Evolutionary conservation across 805 yeast species (phyloP), one percentile per base, ranked within the genome.

Genomic region (Cyberlindnera xishuangbannaensis): DNA sequence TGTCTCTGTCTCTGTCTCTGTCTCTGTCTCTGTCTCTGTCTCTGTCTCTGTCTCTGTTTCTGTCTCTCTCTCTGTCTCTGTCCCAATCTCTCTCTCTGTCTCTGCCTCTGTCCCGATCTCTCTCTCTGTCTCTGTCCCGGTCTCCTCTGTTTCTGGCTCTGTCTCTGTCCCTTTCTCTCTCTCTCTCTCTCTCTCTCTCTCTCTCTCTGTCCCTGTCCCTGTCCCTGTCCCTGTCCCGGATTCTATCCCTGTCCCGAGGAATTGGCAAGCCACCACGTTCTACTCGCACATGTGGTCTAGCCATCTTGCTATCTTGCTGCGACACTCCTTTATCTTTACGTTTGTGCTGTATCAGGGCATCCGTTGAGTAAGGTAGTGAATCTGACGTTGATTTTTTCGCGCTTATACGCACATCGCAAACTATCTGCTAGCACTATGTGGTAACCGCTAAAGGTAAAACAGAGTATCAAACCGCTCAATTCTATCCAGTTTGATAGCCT

Each of bases 81-180:
- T 13, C 18, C 13, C 23, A 15, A 7, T 30, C 36, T 11, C 36
- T 13, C 15, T 22, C 33, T 13, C 36, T 27, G 5, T 27, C 34
- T 7, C 27, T 13, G 21, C n/a, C 16, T 18, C 25, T 27, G 21
- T 28, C 27, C 12, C 31, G 23, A 17, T 28, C 31, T n/a, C 19
- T 29, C 33, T 16, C 37, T 17, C 31, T 28, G 19, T 10, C 37
- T 13, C 11, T 29, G 28, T 36, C 40, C 18, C 28, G 27, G 18
- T 18, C 25, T n/a, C 35, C n/a, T n/a, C n/a, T 15, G 10, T 14
- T n/a, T n/a, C 24, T 18, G 7, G 25, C 39, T 12, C 14, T 11
- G 28, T 23, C 34, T 20, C 16, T 30, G 22, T 26, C 34, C 22
- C 27, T 30, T 17, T 16, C 12, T 11, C 18, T 11, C 17, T 22